Percentiles rank a stretch among this genome's conserved stretches.
Conservation (phyloP, 441 rosid genomes). For the Pelargonium fulgidum region DNA sequence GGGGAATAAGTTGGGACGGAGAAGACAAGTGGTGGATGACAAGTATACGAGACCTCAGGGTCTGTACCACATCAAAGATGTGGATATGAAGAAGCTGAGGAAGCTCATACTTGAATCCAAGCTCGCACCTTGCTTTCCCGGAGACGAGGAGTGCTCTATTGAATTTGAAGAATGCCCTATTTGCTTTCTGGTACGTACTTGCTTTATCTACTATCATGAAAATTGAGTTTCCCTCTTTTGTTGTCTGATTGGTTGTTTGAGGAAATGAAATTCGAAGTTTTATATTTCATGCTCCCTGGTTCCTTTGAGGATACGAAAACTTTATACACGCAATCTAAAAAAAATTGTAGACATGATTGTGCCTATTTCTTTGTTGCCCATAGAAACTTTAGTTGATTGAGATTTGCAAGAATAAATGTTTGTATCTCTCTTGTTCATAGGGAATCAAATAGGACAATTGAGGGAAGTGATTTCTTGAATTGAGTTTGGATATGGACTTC, state of each 20-base stretch:
- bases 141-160: conserved; percentile 61
- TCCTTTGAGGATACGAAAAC: too few relatives aligned
- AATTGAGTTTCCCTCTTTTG: background rate
- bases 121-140: conserved; percentile 98
- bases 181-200: conserved; percentile 81
- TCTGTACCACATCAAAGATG: conserved; percentile 73
- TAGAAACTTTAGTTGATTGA: background rate
- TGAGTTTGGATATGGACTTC: background rate
- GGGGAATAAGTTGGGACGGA: conserved; percentile 96
- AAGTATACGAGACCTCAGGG: conserved; percentile 90
- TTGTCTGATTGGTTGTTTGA: conserved; percentile 1
- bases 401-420: too few relatives aligned
- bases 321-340: background rate
- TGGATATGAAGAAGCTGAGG: conserved; percentile 86
- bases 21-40: conserved; percentile 87
- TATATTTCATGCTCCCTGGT: background rate
- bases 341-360: background rate
- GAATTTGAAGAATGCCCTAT: conserved; percentile 97
- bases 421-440: background rate
- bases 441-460: background rate
- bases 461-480: too few relatives aligned
- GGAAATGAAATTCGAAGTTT: background rate
- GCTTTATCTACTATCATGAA: conserved; percentile 3
- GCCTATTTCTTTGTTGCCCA: too few relatives aligned
- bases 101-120: conserved; percentile 91